Evolutionary conservation across 1,284 basidiomycete genomes (phyloP).

Genomic region (Ustilago nuda): DNA sequence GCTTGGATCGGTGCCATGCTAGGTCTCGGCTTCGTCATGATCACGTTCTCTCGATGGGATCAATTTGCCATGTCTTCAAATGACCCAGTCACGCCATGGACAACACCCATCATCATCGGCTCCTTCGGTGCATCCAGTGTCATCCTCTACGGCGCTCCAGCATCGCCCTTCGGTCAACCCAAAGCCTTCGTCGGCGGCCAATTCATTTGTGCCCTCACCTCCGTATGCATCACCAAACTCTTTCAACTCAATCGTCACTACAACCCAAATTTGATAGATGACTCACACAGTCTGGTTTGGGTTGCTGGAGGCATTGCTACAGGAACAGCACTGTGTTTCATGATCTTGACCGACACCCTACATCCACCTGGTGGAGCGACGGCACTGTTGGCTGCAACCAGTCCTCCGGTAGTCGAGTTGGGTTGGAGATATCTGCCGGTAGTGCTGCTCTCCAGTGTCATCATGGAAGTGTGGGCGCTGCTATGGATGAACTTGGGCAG

Average conservation of each 20-base stretch:
- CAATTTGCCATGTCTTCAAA: constrained; percentile 46
- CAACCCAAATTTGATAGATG: constrained; percentile 44
- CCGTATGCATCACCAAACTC: constrained; percentile 54
- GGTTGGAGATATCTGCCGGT: constrained; percentile 54
- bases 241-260: constrained; percentile 49
- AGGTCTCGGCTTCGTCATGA: constrained; percentile 48
- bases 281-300: constrained; percentile 49
- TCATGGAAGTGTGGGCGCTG: constrained; percentile 54
- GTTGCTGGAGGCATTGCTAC: constrained; percentile 45
- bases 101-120: constrained; percentile 53
- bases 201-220: constrained; percentile 44
- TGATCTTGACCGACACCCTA: constrained; percentile 52
- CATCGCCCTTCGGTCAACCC: constrained; percentile 52
- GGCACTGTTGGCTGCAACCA: constrained; percentile 45
- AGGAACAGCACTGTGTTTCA: constrained; percentile 44
- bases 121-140: constrained; percentile 56
- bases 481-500: constrained; percentile 56
- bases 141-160: constrained; percentile 55
- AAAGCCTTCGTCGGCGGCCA: constrained; percentile 50
- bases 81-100: constrained; percentile 44
- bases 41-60: constrained; percentile 49
- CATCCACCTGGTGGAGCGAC: constrained; percentile 57
- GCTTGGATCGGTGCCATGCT: constrained; percentile 52
- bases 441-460: constrained; percentile 39
- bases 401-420: constrained; percentile 37